Conservation (phyloP, 2,329 filamentous ascomycete genomes). For the Orbilia javanica region DNA sequence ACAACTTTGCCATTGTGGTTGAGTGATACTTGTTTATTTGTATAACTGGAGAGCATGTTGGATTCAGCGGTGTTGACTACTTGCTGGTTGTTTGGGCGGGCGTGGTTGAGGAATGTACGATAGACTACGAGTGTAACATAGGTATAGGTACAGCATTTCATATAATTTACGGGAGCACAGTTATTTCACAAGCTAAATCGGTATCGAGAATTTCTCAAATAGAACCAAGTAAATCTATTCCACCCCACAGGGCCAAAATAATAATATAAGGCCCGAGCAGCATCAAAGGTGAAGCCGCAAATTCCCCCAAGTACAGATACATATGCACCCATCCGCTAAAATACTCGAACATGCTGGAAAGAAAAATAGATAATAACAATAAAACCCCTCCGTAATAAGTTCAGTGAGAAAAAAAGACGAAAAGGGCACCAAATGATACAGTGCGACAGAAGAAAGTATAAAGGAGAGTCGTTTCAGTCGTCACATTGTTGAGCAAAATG, state of each 20-base stretch:
- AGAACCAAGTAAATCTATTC: slow-evolving; percentile 19
- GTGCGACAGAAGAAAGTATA: slow-evolving; percentile 49
- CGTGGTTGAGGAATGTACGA: background rate
- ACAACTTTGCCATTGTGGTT: slow-evolving; percentile 90
- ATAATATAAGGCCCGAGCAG: slow-evolving; percentile 2
- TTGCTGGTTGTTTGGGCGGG: background rate
- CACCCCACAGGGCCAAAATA: slow-evolving; percentile 8
- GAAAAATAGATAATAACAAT: background rate
- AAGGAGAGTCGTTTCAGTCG: slow-evolving; percentile 57
- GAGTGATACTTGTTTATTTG: slow-evolving; percentile 62
- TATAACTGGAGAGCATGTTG: background rate
- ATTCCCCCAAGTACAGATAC: slow-evolving; percentile 18
- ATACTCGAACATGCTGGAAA: slow-evolving; percentile 33
- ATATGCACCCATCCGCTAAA: slow-evolving; percentile 44
- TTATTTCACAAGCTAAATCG: background rate
- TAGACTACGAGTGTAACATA: no score
- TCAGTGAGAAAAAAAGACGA: slow-evolving; percentile 15
- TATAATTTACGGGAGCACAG: background rate
- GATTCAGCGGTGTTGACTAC: background rate
- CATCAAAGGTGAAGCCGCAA: background rate
- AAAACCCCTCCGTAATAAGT: slow-evolving; percentile 10
- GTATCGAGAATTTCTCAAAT: background rate
- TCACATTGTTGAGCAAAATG: slow-evolving; percentile 28
- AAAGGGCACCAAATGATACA: slow-evolving; percentile 3
- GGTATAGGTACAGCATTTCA: background rate